Base-by-base conservation (phyloP, 192 early-diverging fungal species). In the Borealophlyctis nickersoniae region DNA sequence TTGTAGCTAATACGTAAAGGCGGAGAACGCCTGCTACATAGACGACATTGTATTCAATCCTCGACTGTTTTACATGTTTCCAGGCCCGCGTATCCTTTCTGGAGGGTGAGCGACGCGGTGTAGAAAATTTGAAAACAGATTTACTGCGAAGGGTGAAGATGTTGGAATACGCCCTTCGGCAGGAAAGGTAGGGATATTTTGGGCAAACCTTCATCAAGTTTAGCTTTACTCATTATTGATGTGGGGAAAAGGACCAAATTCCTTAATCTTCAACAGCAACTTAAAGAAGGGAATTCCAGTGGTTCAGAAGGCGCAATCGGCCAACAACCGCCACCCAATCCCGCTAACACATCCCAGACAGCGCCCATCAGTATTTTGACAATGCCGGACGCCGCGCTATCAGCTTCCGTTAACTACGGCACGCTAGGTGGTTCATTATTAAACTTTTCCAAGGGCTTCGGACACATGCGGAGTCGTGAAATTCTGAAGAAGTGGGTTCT, bases 111-210 rank as follows among this genome's bases (percentile, higher is more conserved):
- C 75, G 86, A 29, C 71, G 87, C 34, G 91, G 83, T n/a, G 69
- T 86, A 39, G 91, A 92, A 50, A 90, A 84, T 52, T 59, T 85
- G 51, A 89, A 88, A 65, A 70, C 74, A 30, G 90, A 92, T 75
- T 69, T 94, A 61, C 72, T 87, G 72, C 79, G 85, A 67, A 77
- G 91, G 19, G 81, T 91, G 28, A 92, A 91, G 71, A 93, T 94
- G 92, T 77, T 94, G 9, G 91, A 94, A 70, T 91, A 81, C 74
- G 87, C 88, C 13, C 61, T 94, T 60, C 59, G 81, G 56, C 82
- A 87, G 57, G 89, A 92, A 69, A 82, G 91, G 90, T 90, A 78
- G 28, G 66, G 29, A n/a, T n/a, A n/a, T n/a, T n/a, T n/a, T n/a
- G n/a, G n/a, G n/a, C n/a, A n/a, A n/a, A n/a, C n/a, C n/a, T n/a